Percentiles rank a stretch among this genome's conserved stretches.
These are phyloP conservation scores for Talaromyces pinophilus DNA, from an alignment of 2,329 filamentous ascomycete genomes.

Conservation along the genomic window DNA sequence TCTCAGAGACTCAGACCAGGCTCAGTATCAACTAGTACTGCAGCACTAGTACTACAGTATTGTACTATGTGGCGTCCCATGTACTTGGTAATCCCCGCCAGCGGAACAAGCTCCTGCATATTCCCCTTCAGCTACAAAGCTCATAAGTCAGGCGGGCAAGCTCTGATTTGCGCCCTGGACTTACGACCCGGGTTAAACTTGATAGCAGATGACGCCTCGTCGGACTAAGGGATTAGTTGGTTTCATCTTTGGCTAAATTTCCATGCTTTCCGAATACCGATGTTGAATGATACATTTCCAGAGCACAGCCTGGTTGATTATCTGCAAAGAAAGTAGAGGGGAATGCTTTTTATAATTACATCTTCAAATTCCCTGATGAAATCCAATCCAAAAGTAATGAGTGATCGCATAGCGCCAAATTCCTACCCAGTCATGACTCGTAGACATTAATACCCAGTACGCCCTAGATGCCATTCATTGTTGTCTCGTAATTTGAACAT, in stretches of 20 bases:
- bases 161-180: conserved; percentile 13
- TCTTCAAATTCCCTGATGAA: background rate
- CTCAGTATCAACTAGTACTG: background rate
- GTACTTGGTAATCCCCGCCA: conserved; percentile 12
- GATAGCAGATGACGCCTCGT: conserved; percentile 4
- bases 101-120: conserved; percentile 11
- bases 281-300: background rate
- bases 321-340: conserved; percentile 1
- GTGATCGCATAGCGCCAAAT: background rate
- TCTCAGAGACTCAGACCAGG: background rate
- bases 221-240: background rate
- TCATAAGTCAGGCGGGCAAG: background rate
- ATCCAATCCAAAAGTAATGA: background rate
- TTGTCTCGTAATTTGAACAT: background rate
- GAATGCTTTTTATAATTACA: background rate
- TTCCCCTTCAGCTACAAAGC: conserved; percentile 4
- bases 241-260: conserved; percentile 3
- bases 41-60: background rate
- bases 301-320: background rate
- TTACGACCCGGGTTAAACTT: background rate
- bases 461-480: conserved; percentile 14
- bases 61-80: conserved; percentile 8
- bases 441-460: conserved; percentile 14
- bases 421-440: conserved; percentile 10
- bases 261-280: background rate